Conservation (phyloP, 2,329 filamentous ascomycete species). For the Aspergillus awamori region DNA sequence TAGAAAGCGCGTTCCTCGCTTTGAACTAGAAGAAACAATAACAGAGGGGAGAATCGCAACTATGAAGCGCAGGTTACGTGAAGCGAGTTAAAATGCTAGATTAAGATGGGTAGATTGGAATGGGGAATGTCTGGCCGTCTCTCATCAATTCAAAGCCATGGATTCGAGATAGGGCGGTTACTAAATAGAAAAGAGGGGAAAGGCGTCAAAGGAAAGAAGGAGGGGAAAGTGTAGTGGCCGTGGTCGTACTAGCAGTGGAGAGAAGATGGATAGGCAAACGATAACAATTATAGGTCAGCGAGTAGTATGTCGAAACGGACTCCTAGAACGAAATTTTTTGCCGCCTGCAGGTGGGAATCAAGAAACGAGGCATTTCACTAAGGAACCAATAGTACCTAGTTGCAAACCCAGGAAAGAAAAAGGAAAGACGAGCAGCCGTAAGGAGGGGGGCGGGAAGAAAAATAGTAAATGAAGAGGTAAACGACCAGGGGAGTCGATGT, state of each 20-base stretch:
- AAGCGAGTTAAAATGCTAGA: background rate
- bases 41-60: background rate
- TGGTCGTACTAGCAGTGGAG: constrained; percentile 14
- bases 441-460: constrained; percentile 8
- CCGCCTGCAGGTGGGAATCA: constrained; percentile 19
- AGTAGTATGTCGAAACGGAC: constrained; percentile 19
- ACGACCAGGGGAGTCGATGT: constrained; percentile 5
- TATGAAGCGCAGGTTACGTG: background rate
- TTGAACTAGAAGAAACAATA: background rate
- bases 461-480: constrained; percentile 16
- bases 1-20: background rate
- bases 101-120: background rate
- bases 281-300: constrained; percentile 18
- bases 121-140: background rate
- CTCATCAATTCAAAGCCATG: background rate
- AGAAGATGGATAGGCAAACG: constrained; percentile 22
- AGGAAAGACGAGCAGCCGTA: constrained; percentile 3
- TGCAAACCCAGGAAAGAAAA: constrained; percentile 2
- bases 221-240: constrained; percentile 8
- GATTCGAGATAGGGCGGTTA: background rate
- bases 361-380: constrained; percentile 12
- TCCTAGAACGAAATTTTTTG: constrained; percentile 18
- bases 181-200: constrained; percentile 8
- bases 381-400: constrained; percentile 12
- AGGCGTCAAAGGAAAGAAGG: constrained; percentile 16